Percentiles rank a stretch among this genome's conserved stretches.
These are phyloP conservation scores for Ascocoryne sarcoides DNA, from an alignment of 2,329 filamentous ascomycete genomes.

Conservation along the genomic window DNA sequence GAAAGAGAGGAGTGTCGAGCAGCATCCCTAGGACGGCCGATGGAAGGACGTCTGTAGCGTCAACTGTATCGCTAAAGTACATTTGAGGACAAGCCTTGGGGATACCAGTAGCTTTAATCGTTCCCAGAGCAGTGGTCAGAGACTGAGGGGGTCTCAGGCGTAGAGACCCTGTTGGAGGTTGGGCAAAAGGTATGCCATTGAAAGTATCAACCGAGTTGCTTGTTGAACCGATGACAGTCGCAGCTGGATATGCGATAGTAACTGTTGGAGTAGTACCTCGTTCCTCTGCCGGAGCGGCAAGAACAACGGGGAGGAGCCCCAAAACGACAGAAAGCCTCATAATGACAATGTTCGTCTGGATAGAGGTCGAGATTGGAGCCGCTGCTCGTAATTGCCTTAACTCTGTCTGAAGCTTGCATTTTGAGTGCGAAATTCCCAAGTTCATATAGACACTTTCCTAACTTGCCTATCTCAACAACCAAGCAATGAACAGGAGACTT, in stretches of 20 bases:
- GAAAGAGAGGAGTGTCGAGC: conserved; percentile 48
- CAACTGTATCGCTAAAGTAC: conserved; percentile 41
- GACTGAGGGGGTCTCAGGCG: conserved; percentile 61
- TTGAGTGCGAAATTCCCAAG: conserved; percentile 2
- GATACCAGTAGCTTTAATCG: conserved; percentile 47
- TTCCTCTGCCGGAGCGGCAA: conserved; percentile 10
- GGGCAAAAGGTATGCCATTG: conserved; percentile 62
- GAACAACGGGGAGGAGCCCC: conserved; percentile 5
- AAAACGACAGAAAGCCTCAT: conserved; percentile 11
- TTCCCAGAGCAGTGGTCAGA: conserved; percentile 48
- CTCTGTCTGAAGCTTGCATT: not conserved
- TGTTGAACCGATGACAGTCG: conserved; percentile 12
- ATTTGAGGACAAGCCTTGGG: conserved; percentile 66
- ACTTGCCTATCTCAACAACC: not conserved
- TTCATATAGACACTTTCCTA: not conserved
- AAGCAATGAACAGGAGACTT: not conserved
- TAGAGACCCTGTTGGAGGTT: conserved; percentile 56
- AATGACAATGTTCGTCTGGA: not conserved
- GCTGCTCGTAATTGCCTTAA: not conserved
- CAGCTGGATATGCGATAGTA: not conserved
- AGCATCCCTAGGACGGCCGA: conserved; percentile 40
- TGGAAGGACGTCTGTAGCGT: conserved; percentile 28
- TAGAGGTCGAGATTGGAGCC: not conserved
- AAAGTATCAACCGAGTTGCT: conserved; percentile 13
- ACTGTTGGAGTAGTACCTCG: conserved; percentile 14